A percentile compares a stretch with the other conserved stretches of the same genome.
Evolutionary conservation across 164 flowering plant genomes (phyloP).

Genomic region (Litsea cubeba): DNA sequence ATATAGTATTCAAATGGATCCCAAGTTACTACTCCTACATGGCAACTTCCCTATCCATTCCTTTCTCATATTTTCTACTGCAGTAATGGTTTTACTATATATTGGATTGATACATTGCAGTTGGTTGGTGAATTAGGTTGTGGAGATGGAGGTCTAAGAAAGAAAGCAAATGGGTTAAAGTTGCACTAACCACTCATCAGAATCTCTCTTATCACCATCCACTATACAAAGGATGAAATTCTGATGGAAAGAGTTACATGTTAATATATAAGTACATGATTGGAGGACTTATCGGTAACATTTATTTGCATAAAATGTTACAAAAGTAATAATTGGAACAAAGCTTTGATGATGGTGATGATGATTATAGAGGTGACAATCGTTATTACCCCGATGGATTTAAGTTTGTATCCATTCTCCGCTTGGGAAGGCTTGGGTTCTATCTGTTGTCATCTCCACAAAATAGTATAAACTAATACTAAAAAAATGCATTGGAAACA

Average conservation of each 20-base stretch:
- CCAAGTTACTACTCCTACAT: no score
- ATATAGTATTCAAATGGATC: no score
- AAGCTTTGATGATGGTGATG: neutral
- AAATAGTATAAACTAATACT: no score
- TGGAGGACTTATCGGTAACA: neutral
- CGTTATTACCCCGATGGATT: neutral
- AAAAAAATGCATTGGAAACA: no score
- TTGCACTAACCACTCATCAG: neutral
- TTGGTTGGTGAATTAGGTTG: neutral
- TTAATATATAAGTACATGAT: neutral
- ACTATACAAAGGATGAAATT: neutral
- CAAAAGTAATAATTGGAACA: neutral
- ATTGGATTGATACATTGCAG: no score
- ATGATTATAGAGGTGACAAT: no score
- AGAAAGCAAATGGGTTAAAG: neutral
- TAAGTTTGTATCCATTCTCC: neutral
- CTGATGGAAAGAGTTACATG: neutral
- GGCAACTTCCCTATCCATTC: no score
- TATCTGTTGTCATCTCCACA: neutral
- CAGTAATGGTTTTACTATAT: no score
- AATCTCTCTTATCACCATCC: neutral
- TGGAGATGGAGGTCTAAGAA: neutral
- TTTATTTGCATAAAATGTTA: neutral
- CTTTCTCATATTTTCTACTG: no score
- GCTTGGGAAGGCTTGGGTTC: neutral